Conservation (phyloP, 2,329 filamentous ascomycete genomes). For the Alternaria novae-zelandiae region DNA sequence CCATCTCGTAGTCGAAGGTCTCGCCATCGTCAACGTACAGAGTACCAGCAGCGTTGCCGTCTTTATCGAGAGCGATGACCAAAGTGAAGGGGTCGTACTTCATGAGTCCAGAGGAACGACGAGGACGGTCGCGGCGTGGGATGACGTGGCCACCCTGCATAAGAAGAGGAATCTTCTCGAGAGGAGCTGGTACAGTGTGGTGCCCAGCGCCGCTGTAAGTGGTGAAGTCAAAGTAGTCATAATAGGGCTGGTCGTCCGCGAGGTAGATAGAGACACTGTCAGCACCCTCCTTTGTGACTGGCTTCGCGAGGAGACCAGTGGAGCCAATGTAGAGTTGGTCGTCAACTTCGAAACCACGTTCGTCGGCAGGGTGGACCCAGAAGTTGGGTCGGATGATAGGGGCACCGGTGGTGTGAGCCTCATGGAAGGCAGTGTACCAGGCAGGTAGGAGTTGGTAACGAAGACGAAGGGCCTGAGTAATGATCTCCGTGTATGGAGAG, state of each 20-base stretch:
- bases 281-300: conserved; percentile 79
- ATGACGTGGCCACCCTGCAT: conserved; percentile 95
- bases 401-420: conserved; percentile 80
- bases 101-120: conserved; percentile 88
- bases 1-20: conserved; percentile 83
- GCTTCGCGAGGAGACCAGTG: conserved; percentile 91
- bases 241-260: conserved; percentile 87
- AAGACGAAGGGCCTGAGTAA: conserved; percentile 84
- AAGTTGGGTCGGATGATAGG: conserved; percentile 93
- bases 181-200: conserved; percentile 74
- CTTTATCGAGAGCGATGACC: conserved; percentile 73
- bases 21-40: conserved; percentile 95
- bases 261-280: conserved; percentile 81
- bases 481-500: conserved; percentile 84
- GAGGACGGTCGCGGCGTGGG: conserved; percentile 84
- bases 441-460: conserved; percentile 88
- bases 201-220: conserved; percentile 75
- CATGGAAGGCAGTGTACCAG: conserved; percentile 97
- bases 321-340: conserved; percentile 91
- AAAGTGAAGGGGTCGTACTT: conserved; percentile 94
- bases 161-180: conserved; percentile 86
- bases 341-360: conserved; percentile 85
- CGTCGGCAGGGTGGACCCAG: conserved; percentile 86
- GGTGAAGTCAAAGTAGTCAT: conserved; percentile 91
- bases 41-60: conserved; percentile 77